Evolutionary conservation across 345 rosid genomes (phyloP).

Genomic region (Stellera chamaejasme): DNA sequence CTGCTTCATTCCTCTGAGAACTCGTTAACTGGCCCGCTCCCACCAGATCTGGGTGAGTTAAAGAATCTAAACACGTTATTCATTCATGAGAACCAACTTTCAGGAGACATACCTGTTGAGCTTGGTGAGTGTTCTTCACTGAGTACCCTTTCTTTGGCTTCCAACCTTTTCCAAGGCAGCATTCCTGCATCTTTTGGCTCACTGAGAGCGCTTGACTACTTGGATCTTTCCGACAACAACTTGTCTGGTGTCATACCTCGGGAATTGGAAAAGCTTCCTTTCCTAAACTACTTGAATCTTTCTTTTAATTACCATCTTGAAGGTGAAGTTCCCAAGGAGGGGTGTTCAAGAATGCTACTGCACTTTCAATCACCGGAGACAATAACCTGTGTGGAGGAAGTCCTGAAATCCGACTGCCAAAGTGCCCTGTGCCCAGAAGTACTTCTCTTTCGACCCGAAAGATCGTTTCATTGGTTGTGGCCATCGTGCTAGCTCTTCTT

Average conservation of each 20-base stretch:
- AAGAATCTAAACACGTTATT: conserved; percentile 10
- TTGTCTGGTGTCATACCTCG: conserved; percentile 21
- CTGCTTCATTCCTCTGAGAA: conserved; percentile 15
- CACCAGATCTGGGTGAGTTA: conserved; percentile 12
- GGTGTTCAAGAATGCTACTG: conserved; percentile 24
- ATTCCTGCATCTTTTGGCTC: conserved; percentile 26
- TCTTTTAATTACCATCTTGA: conserved; percentile 32
- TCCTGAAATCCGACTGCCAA: neutral
- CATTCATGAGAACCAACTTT: conserved; percentile 18
- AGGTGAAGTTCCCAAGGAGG: conserved; percentile 34
- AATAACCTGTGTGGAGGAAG: conserved; percentile 29
- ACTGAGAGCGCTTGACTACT: conserved; percentile 13
- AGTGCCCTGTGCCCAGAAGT: conserved; percentile 14
- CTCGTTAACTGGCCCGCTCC: conserved; percentile 20
- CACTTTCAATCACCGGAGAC: conserved; percentile 21
- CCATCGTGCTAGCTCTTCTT: neutral
- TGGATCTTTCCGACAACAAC: conserved; percentile 40
- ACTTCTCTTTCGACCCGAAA: neutral
- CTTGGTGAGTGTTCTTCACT: conserved; percentile 21
- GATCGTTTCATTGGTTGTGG: neutral
- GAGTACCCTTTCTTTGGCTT: conserved; percentile 10
- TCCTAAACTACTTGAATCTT: conserved; percentile 14
- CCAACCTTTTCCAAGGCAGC: conserved; percentile 21
- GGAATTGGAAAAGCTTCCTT: neutral
- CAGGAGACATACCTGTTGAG: conserved; percentile 20